phyloP scores from a whole-genome alignment of 2,329 filamentous ascomycete genomes.

The Fusarium staphyleae region DNA sequence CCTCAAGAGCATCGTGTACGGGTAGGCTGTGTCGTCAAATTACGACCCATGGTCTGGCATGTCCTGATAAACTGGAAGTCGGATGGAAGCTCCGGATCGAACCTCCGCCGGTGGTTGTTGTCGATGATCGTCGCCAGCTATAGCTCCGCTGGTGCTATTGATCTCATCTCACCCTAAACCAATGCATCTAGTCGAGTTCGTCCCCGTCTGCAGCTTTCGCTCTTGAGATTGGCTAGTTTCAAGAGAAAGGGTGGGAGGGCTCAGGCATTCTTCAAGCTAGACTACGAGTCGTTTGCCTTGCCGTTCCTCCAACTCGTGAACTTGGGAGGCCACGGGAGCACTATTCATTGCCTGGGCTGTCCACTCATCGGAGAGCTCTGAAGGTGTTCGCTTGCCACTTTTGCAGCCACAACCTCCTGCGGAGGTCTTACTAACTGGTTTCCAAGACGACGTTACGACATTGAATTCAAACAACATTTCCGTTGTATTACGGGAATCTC shows the following conservation, averaged over 20 bases:
- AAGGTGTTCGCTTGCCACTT: constrained; percentile 32
- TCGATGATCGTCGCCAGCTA: constrained; percentile 33
- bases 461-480: constrained; percentile 28
- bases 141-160: constrained; percentile 25
- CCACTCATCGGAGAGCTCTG: constrained; percentile 20
- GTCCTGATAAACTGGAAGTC: constrained; percentile 1
- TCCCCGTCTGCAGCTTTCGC: constrained; percentile 20
- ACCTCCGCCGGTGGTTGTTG: constrained; percentile 30
- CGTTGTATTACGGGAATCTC: constrained; percentile 15
- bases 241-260: constrained; percentile 17
- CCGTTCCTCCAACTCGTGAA: constrained; percentile 33
- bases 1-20: constrained; percentile 2
- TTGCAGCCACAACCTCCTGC: constrained; percentile 32
- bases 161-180: constrained; percentile 22
- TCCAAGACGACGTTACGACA: constrained; percentile 13
- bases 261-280: constrained; percentile 4
- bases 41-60: background rate
- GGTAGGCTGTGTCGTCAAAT: background rate
- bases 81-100: constrained; percentile 30
- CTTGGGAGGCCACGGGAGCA: constrained; percentile 36
- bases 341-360: constrained; percentile 12
- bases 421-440: background rate
- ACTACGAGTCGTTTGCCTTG: constrained; percentile 28
- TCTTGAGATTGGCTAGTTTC: constrained; percentile 29
- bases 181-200: constrained; percentile 32